Evolutionary conservation across 148 eudicot species (phyloP).

Genomic region (Drosera capensis): DNA sequence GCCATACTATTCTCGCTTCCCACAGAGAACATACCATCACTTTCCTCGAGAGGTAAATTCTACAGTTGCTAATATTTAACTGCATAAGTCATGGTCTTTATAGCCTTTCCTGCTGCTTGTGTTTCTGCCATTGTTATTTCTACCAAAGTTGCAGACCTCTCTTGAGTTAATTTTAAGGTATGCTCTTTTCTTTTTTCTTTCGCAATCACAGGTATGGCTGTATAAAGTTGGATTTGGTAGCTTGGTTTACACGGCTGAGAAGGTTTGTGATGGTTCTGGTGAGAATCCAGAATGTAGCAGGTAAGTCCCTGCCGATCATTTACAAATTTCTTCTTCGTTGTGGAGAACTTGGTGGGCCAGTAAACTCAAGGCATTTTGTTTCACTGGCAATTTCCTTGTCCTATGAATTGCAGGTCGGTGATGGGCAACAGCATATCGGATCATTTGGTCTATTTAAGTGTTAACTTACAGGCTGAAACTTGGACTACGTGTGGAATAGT

Average conservation of each 20-base stretch:
- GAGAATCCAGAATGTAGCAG: slow-evolving; percentile 95
- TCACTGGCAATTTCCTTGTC: background rate
- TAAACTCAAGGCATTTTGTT: background rate
- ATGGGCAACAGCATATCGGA: slow-evolving; percentile 65
- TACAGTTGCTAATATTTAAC: background rate
- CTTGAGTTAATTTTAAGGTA: background rate
- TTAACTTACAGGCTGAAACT: slow-evolving; percentile 46
- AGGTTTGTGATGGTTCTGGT: slow-evolving; percentile 80
- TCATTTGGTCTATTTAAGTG: slow-evolving; percentile 57
- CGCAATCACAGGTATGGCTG: slow-evolving; percentile 78
- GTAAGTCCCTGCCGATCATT: slow-evolving; percentile 13
- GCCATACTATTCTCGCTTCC: slow-evolving; percentile 61
- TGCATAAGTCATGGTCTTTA: background rate
- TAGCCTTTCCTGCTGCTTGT: background rate
- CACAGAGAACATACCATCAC: slow-evolving; percentile 80
- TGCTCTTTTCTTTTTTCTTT: background rate
- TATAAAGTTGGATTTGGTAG: slow-evolving; percentile 44
- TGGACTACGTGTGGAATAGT: slow-evolving; percentile 48
- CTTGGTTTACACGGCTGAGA: slow-evolving; percentile 47
- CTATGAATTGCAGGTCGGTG: slow-evolving; percentile 46
- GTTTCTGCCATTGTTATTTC: too few relatives aligned
- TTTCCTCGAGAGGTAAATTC: slow-evolving; percentile 91
- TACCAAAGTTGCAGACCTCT: too few relatives aligned
- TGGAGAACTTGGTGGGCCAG: background rate
- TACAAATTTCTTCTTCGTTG: background rate